These are phyloP conservation scores for Zarea fungicola DNA, from an alignment of 2,329 filamentous ascomycete species.

Conservation along the genomic window DNA sequence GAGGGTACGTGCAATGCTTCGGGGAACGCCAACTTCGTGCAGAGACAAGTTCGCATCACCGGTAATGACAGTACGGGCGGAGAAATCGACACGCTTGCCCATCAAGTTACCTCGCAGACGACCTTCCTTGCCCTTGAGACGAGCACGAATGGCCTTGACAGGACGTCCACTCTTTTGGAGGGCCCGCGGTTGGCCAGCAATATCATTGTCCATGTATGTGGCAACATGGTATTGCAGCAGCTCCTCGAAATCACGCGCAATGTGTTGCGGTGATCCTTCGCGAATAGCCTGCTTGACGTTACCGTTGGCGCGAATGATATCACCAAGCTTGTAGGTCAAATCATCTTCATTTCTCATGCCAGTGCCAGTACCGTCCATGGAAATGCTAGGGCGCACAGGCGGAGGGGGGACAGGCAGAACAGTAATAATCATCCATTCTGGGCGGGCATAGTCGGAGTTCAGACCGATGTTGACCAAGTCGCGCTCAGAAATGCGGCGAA, in stretches of 20 bases:
- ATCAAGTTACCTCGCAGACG: conserved; percentile 97
- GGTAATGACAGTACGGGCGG: conserved; percentile 98
- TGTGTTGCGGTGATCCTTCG: conserved; percentile 87
- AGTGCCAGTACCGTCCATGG: conserved; percentile 88
- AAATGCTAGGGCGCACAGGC: conserved; percentile 93
- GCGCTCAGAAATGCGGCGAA: conserved; percentile 75
- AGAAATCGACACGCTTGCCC: conserved; percentile 99
- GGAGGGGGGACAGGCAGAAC: conserved; percentile 93
- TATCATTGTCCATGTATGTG: conserved; percentile 99
- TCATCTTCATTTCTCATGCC: conserved; percentile 96
- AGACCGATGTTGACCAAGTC: conserved; percentile 85
- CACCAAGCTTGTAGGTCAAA: conserved; percentile 97
- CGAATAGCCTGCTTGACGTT: conserved; percentile 88
- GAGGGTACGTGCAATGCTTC: conserved; percentile 84
- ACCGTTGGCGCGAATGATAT: conserved; percentile 96
- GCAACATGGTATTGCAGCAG: conserved; percentile 96
- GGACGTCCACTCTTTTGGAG: conserved; percentile 95
- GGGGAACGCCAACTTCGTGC: conserved; percentile 94
- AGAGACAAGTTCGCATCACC: conserved; percentile 95
- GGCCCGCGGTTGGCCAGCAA: conserved; percentile 89
- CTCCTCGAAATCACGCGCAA: conserved; percentile 84
- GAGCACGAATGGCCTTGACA: conserved; percentile 92
- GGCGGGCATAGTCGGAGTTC: conserved; percentile 90
- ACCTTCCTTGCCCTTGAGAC: conserved; percentile 98
- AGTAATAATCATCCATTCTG: conserved; percentile 97